Conservation (phyloP, 2,329 filamentous ascomycete species). For the Aspergillus jensenii region DNA sequence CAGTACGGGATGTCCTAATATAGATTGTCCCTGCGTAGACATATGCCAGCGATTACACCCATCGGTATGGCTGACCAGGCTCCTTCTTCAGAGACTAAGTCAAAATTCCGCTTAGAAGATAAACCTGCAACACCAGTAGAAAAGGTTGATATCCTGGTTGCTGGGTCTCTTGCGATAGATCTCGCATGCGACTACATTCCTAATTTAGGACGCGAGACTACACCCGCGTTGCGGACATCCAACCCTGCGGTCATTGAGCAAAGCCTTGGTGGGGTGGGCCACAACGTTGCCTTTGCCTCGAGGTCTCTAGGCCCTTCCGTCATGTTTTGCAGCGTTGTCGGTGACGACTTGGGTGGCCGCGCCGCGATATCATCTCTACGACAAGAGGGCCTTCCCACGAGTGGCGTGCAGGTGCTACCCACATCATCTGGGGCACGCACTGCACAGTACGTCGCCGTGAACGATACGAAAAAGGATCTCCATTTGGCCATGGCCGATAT, state of each 20-base stretch:
- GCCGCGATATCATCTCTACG: slow-evolving; percentile 68
- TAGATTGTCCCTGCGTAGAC: slow-evolving; percentile 31
- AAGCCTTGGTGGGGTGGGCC: slow-evolving; percentile 84
- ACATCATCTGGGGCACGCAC: slow-evolving; percentile 62
- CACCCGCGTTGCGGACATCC: slow-evolving; percentile 67
- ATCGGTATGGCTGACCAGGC: slow-evolving; percentile 23
- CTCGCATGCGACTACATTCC: slow-evolving; percentile 76
- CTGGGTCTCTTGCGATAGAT: slow-evolving; percentile 87
- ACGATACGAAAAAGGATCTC: slow-evolving; percentile 78
- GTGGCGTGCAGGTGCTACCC: slow-evolving; percentile 61
- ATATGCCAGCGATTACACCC: slow-evolving; percentile 35
- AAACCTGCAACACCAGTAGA: slow-evolving; percentile 15
- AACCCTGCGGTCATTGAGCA: slow-evolving; percentile 81
- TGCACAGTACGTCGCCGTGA: slow-evolving; percentile 88
- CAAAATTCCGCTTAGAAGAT: slow-evolving; percentile 7
- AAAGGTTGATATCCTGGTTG: slow-evolving; percentile 71
- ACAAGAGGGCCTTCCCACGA: slow-evolving; percentile 60
- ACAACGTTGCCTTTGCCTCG: slow-evolving; percentile 85
- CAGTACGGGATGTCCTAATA: slow-evolving; percentile 35
- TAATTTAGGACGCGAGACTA: slow-evolving; percentile 35
- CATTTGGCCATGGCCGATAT: slow-evolving; percentile 96
- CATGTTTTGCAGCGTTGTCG: slow-evolving; percentile 76
- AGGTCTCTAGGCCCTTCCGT: slow-evolving; percentile 68
- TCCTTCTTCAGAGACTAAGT: slow-evolving; percentile 20
- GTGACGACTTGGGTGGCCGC: slow-evolving; percentile 74